A percentile compares a stretch with the other conserved stretches of the same genome.
Conservation (phyloP, 352 stramenopile species). For the Pythium sp. region DNA sequence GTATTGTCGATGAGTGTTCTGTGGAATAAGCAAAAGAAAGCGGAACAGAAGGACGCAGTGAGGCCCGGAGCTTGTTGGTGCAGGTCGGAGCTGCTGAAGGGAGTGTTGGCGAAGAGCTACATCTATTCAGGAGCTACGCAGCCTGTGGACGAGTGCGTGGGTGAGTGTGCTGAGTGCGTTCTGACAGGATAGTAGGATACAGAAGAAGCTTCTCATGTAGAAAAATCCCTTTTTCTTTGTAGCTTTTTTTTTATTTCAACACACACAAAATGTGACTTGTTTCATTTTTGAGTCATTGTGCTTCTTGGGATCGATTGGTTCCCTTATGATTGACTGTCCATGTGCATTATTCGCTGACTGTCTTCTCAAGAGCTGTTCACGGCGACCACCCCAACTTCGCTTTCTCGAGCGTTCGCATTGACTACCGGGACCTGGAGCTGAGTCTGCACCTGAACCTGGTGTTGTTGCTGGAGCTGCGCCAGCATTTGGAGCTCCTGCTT, state of each 20-base stretch:
- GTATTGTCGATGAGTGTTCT: constrained; percentile 83
- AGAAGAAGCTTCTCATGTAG: constrained; percentile 12
- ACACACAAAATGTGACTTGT: constrained; percentile 15
- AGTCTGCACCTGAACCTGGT: not conserved
- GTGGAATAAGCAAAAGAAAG: constrained; percentile 28
- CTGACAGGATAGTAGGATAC: constrained; percentile 18
- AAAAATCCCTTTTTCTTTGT: constrained; percentile 9
- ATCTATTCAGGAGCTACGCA: not conserved
- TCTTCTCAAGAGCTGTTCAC: constrained; percentile 16
- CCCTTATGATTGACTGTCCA: not conserved
- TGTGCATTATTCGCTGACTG: not conserved
- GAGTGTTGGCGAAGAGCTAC: constrained; percentile 3
- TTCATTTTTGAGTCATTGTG: constrained; percentile 14
- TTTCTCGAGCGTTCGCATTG: not conserved
- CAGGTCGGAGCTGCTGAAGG: not conserved
- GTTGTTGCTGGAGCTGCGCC: constrained; percentile 6
- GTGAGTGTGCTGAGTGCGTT: not conserved
- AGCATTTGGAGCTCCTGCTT: constrained; percentile 25
- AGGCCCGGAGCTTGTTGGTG: not conserved
- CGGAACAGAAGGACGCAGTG: not conserved
- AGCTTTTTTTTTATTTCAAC: constrained; percentile 19
- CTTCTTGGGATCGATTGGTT: not conserved
- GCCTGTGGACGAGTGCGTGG: not conserved
- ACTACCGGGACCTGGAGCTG: not conserved
- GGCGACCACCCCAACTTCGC: constrained; percentile 3